Conservation (phyloP, 106 monocot genomes). For the Platanthera guangdongensis region DNA sequence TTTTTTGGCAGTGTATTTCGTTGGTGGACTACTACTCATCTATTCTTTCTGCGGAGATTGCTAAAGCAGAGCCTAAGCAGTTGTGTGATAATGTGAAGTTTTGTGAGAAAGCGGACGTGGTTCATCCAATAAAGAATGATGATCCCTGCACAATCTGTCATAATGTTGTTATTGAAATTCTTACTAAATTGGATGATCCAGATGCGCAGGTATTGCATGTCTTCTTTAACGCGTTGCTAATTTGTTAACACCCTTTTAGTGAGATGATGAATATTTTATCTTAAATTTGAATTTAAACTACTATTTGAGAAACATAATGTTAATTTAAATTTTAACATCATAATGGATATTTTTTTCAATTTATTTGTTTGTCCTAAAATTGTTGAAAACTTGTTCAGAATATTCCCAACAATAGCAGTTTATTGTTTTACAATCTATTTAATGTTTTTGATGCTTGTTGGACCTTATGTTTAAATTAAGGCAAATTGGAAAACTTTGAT, state of each 20-base stretch:
- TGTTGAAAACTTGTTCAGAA: too few relatives aligned
- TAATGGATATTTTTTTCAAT: too few relatives aligned
- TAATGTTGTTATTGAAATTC: conserved; percentile 28
- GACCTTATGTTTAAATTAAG: too few relatives aligned
- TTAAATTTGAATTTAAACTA: too few relatives aligned
- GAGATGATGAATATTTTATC: too few relatives aligned
- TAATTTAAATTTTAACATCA: too few relatives aligned
- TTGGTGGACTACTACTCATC: conserved; percentile 57
- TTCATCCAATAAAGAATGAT: conserved; percentile 19
- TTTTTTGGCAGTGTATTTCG: conserved; percentile 32
- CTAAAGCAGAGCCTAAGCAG: conserved; percentile 29
- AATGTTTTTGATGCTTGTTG: too few relatives aligned
- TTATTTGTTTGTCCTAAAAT: too few relatives aligned
- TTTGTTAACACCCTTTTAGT: neutral
- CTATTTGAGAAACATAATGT: too few relatives aligned
- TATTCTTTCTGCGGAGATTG: conserved; percentile 37
- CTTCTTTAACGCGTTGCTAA: neutral
- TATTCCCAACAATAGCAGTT: too few relatives aligned
- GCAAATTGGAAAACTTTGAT: too few relatives aligned
- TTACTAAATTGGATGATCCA: conserved; percentile 41
- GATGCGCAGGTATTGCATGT: conserved; percentile 38
- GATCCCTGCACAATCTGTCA: conserved; percentile 40
- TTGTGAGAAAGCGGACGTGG: conserved; percentile 19
- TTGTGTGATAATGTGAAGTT: conserved; percentile 46
- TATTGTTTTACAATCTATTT: too few relatives aligned